A percentile compares a stretch with the other conserved stretches of the same genome.
These are phyloP conservation scores for Leccinum variicolor DNA, from an alignment of 768 basidiomycete genomes.

Conservation along the genomic window DNA sequence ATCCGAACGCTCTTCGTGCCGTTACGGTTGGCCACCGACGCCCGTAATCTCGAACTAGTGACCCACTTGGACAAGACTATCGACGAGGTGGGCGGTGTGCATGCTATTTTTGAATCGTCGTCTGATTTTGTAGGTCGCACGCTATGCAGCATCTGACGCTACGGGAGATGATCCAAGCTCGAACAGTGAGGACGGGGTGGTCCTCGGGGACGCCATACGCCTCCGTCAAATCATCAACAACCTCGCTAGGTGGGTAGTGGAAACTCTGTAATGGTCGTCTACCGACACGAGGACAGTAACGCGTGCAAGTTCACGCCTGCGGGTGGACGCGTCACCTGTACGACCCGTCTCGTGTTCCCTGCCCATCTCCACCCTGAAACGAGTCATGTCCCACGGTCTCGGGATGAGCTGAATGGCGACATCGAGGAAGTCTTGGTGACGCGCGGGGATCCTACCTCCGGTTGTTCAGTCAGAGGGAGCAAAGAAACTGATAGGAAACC, in stretches of 20 bases:
- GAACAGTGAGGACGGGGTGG: slow-evolving; percentile 50
- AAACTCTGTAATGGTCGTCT: neutral
- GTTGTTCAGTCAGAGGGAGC: neutral
- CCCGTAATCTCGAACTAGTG: slow-evolving; percentile 61
- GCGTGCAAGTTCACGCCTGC: slow-evolving; percentile 77
- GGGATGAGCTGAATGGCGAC: slow-evolving; percentile 8
- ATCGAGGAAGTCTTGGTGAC: slow-evolving; percentile 24
- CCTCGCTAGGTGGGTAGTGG: slow-evolving; percentile 56
- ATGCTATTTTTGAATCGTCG: neutral
- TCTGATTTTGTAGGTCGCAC: slow-evolving; percentile 45
- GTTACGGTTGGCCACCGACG: slow-evolving; percentile 62
- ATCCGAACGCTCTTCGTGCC: slow-evolving; percentile 73
- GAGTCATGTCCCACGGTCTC: neutral
- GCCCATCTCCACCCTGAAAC: slow-evolving; percentile 16
- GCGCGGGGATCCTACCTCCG: slow-evolving; percentile 30
- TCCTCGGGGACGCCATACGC: slow-evolving; percentile 82
- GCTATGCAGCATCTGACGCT: slow-evolving; percentile 57
- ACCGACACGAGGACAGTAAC: slow-evolving; percentile 43
- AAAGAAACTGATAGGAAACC: neutral
- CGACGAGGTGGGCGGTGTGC: slow-evolving; percentile 43
- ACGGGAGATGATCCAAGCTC: slow-evolving; percentile 42
- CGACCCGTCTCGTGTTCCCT: slow-evolving; percentile 55
- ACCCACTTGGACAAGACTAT: slow-evolving; percentile 67
- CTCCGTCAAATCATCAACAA: slow-evolving; percentile 81
- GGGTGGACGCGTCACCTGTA: slow-evolving; percentile 65